Evolutionary conservation across 805 yeast genomes (phyloP).

Genomic region (Barnettozyma californica): DNA sequence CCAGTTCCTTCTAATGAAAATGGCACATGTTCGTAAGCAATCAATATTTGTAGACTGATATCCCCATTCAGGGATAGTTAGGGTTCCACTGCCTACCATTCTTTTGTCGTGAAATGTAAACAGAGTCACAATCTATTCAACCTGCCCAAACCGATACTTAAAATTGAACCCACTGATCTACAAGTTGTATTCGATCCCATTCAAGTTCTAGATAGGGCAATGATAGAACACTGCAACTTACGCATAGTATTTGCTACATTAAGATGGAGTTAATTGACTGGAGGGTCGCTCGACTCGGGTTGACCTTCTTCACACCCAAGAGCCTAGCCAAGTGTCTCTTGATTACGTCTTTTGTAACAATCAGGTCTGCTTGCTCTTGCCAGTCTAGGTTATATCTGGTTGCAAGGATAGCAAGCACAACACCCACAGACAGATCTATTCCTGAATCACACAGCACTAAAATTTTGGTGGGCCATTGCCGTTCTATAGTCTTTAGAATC

Average conservation of each 20-base stretch:
- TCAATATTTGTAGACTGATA: no score
- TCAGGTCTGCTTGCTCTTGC: conserved; percentile 17
- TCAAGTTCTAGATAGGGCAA: no score
- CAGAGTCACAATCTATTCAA: no score
- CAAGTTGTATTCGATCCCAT: no score
- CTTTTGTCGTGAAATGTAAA: no score
- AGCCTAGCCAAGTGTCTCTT: conserved; percentile 51
- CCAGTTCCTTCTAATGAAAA: background rate
- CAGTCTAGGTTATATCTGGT: conserved; percentile 39
- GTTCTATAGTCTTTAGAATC: conserved; percentile 30
- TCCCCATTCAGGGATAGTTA: no score
- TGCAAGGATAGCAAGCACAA: conserved; percentile 50
- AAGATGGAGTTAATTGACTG: conserved; percentile 61
- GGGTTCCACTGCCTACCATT: no score
- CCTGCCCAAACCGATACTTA: no score
- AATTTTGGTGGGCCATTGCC: background rate
- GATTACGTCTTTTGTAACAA: conserved; percentile 45
- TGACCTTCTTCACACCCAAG: conserved; percentile 43
- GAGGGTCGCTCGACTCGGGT: conserved; percentile 75
- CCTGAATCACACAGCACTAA: conserved; percentile 60
- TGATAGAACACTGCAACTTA: conserved; percentile 9
- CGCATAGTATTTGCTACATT: conserved; percentile 35
- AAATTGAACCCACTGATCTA: no score
- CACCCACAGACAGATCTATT: conserved; percentile 60
- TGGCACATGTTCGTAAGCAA: no score